Evolutionary conservation across 768 basidiomycete genomes (phyloP), one percentile per base, ranked within the genome.

Genomic region (Boletus tomentosulus): DNA sequence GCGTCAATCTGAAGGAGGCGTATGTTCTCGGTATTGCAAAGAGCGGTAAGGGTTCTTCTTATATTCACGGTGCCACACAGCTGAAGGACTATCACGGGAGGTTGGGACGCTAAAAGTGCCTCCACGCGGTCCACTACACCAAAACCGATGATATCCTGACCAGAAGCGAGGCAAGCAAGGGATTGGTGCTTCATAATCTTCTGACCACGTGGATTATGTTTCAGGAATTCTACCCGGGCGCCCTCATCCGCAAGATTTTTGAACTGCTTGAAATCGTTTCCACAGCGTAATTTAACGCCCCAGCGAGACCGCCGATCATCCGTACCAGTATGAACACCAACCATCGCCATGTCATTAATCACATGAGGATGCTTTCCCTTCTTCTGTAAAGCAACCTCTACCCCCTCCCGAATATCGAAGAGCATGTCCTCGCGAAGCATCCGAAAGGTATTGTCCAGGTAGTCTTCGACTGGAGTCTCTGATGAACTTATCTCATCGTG

Each of bases 401-500:
- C 50, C 57, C 80, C 82, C 37, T 86, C 79, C 8, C 75, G 73
- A 44, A 84, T 72, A 44, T 83, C 80, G 50, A 76, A 73, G 4
- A 85, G 48, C 79, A 85, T 82, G 52, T 84, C 85, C 57, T 87
- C 86, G 1, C 86, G 67, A 12, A 85, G 67, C 30, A 87, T 71
- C 1, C 86, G 77, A 59, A 84, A 87, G 47, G 81, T 82, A 42
- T 84, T 84, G 57, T 86, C 86, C 16, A 86, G 68, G 53, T 85
- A 75, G 11, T 74, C 71, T 1, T 74, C 68, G 15, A 74, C 56
- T 1, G 78, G 73, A 0, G 51, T 62, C 2, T 66, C 62, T 16
- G 68, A 68, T 0, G 70, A 1, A 5, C 2, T 5, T 3, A 46
- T 37, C 6, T 54, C 62, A 3, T 62, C 57, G 13, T 45, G 39